These are phyloP conservation scores for Roridomyces roridus DNA, from an alignment of 768 basidiomycete genomes.

Conservation along the genomic window DNA sequence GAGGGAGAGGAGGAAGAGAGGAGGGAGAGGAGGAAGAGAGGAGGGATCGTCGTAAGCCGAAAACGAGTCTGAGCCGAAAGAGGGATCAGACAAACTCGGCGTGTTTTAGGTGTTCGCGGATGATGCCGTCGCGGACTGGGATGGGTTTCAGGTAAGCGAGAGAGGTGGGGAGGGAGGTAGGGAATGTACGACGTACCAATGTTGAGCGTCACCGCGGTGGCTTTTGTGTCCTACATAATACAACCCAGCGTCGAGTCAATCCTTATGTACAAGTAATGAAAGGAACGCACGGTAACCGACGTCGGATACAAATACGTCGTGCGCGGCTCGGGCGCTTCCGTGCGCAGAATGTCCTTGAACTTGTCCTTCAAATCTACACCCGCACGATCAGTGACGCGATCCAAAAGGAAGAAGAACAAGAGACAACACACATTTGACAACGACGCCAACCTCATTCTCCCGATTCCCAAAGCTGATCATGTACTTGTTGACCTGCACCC, in stretches of 20 bases:
- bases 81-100: constrained; percentile 26
- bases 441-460: constrained; percentile 49
- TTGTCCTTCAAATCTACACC: constrained; percentile 24
- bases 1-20: neutral
- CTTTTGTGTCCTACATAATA: constrained; percentile 24
- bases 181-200: constrained; percentile 14
- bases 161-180: too few species aligned
- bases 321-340: constrained; percentile 10
- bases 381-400: neutral
- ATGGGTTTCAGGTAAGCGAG: neutral
- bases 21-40: too few species aligned
- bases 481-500: constrained; percentile 50
- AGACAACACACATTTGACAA: constrained; percentile 47
- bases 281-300: constrained; percentile 21
- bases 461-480: constrained; percentile 35
- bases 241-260: neutral
- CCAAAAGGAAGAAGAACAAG: neutral
- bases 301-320: constrained; percentile 26
- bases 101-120: constrained; percentile 27
- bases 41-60: too few species aligned
- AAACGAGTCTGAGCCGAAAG: neutral
- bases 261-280: neutral
- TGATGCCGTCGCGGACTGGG: constrained; percentile 27
- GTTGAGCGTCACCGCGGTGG: constrained; percentile 25
- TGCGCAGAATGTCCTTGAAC: constrained; percentile 23